A percentile compares a stretch with the other conserved stretches of the same genome.
Conservation (phyloP, 805 yeast genomes). For the Kodamaea kaohsiungensis region DNA sequence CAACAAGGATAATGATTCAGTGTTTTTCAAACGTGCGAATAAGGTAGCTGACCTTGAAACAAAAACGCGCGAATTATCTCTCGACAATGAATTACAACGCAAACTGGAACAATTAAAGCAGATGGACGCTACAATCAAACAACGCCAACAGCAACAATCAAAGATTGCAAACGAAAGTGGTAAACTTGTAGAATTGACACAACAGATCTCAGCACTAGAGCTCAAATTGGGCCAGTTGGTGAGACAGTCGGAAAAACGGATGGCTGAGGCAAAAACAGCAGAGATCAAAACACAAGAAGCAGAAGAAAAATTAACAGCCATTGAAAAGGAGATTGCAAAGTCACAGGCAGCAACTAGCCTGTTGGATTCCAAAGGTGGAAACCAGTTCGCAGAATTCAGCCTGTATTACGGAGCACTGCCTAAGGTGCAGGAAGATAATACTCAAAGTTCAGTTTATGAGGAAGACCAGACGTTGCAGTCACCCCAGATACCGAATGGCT, state of each 20-base stretch:
- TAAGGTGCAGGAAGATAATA: background rate
- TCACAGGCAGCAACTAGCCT: background rate
- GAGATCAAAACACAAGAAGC: background rate
- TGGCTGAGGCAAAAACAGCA: conserved; percentile 16
- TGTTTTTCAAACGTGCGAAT: conserved; percentile 18
- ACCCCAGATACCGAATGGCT: background rate
- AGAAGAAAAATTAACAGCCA: background rate
- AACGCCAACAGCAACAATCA: background rate
- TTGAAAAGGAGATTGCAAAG: background rate
- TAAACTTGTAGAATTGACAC: background rate
- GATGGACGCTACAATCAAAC: conserved; percentile 10
- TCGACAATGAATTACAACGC: conserved; percentile 17
- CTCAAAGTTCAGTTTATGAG: background rate
- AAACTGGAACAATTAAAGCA: conserved; percentile 22
- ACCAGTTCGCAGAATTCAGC: background rate
- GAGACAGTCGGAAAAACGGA: conserved; percentile 21
- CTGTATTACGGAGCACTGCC: background rate
- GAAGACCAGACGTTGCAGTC: background rate
- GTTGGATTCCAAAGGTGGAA: background rate
- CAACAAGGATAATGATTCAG: conserved; percentile 30
- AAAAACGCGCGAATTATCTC: background rate
- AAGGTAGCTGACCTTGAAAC: background rate
- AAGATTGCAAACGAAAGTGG: background rate
- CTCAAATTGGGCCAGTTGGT: conserved; percentile 18
- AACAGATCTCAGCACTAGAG: conserved; percentile 17